Base-by-base conservation (phyloP, 225 moss, liverwort and hornwort genomes). In the Marchantia paleacea region DNA sequence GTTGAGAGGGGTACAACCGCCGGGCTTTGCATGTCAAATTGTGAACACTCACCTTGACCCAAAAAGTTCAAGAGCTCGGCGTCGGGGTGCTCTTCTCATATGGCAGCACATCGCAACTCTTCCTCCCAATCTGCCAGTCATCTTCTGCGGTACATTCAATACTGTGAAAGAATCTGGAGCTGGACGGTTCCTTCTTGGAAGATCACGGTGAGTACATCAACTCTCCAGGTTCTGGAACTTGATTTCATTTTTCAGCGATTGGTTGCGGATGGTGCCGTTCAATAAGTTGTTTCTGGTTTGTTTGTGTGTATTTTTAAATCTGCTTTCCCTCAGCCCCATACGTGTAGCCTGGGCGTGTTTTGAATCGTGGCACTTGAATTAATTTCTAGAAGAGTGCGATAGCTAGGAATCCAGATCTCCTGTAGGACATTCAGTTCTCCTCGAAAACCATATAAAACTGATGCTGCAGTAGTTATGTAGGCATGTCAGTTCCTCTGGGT, bases 31-130 rank as follows among this genome's bases (percentile, higher is more conserved):
- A 16, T 90, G 88, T 80, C 88, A 90, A 75, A 60, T 90, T 82
- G 85, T 88, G 29, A 90, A 85, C 80, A 90, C 90, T 22, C 86
- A 90, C 67, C 80, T 90, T 86, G 88, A 88, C 51, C 81, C 26
- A 75, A 77, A 79, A 12, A 90, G 83, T 55, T 85, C 88, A 55
- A 80, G 77, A 83, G 90, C 88, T 75, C 79, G 88, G n/a, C 86
- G 88, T n/a, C 84, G 90, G 31, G 90, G 85, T 61, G 85, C 90
- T 28, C 83, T 85, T 39, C 83, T 90, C 30, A 86, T 88, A 68
- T 90, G 90, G 90, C 86, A 87, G 78, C 90, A 90, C 76, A 88
- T 88, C 66, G 86, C 85, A 75, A 83, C 90, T 25, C 81, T 90
- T 76, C 87, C 90, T 54, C 84, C 88, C 9, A 86, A 57, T 80